Conservation (phyloP, 371 early-diverging fungal genomes). For the Mortierella sp. region DNA sequence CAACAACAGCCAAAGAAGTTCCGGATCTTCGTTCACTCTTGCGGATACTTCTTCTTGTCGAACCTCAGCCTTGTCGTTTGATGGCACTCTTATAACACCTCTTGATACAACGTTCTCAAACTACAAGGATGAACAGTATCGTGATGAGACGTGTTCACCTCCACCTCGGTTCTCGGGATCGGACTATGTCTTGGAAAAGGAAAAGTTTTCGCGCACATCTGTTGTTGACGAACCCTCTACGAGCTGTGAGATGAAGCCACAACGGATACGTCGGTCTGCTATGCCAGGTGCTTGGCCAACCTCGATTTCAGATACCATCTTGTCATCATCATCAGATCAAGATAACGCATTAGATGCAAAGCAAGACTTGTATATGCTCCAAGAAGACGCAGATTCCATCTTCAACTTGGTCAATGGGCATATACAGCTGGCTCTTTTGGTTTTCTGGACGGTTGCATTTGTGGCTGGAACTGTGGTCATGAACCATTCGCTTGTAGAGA, state of each 20-base stretch:
- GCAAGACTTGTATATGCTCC: background rate
- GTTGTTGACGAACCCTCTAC: background rate
- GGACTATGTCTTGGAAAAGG: background rate
- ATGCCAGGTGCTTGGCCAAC: constrained; percentile 5
- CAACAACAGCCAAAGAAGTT: constrained; percentile 2
- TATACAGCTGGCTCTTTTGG: background rate
- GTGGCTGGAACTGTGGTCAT: background rate
- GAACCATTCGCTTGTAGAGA: background rate
- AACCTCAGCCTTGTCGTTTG: constrained; percentile 13
- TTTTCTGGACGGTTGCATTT: constrained; percentile 1
- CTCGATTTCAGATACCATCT: background rate
- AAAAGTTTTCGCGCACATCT: background rate
- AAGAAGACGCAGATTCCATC: background rate
- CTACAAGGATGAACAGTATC: background rate
- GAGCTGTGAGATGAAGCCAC: background rate
- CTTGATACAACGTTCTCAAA: background rate
- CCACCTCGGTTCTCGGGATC: background rate
- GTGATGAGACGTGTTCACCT: background rate
- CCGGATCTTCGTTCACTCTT: constrained; percentile 35
- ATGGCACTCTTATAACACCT: constrained; percentile 10
- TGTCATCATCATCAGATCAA: background rate
- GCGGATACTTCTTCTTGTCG: constrained; percentile 10
- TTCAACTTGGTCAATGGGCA: background rate
- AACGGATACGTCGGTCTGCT: background rate
- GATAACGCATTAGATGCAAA: background rate